Evolutionary conservation across 2,329 filamentous ascomycete genomes (phyloP).

Genomic region (Botrytis pseudocinerea): DNA sequence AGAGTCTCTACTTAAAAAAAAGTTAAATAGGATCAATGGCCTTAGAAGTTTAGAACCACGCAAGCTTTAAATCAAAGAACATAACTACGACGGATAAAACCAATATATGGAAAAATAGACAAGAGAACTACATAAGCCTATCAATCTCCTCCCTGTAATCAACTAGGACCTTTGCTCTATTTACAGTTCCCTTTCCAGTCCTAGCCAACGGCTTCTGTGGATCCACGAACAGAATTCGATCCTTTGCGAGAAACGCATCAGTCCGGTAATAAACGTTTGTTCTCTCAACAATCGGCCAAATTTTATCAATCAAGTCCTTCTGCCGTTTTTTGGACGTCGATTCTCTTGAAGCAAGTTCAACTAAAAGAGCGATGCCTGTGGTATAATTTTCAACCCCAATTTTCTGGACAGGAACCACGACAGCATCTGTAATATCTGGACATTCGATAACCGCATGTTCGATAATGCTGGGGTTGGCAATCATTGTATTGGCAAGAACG

Average conservation of each 20-base stretch:
- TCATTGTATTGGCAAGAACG: slow-evolving; percentile 5
- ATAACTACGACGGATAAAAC: no score
- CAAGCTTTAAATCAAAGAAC: no score
- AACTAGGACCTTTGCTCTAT: neutral
- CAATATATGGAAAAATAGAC: no score
- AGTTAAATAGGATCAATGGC: no score
- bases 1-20: no score
- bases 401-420: slow-evolving; percentile 27
- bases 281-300: neutral
- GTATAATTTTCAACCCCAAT: neutral
- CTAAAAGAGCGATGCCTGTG: neutral
- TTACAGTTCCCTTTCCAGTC: neutral
- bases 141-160: slow-evolving; percentile 2
- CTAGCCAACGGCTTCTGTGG: neutral
- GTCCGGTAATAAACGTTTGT: neutral
- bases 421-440: slow-evolving; percentile 39
- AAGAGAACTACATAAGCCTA: neutral
- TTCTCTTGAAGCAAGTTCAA: neutral
- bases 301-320: neutral
- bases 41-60: no score
- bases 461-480: slow-evolving; percentile 10
- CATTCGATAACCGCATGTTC: slow-evolving; percentile 28
- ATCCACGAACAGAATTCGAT: neutral
- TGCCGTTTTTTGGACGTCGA: neutral
- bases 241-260: neutral